Conservation (phyloP, 208 protist genomes). For the Kentomonas sorsogonicus region DNA sequence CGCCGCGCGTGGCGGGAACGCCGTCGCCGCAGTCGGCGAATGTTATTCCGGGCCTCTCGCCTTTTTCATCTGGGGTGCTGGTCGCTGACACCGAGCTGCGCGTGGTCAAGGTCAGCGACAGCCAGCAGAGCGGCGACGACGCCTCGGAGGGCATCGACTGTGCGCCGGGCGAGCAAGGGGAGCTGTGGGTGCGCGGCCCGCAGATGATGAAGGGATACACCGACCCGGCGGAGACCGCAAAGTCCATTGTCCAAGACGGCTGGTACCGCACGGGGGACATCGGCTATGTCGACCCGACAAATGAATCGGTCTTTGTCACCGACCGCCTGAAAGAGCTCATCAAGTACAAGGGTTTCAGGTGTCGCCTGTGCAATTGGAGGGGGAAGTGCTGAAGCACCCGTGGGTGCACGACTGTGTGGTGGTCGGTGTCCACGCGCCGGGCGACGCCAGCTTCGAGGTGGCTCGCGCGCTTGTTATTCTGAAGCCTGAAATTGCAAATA, state of each 20-base stretch:
- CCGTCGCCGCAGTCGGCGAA: neutral
- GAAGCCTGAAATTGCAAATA: constrained; percentile 17
- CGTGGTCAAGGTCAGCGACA: constrained; percentile 29
- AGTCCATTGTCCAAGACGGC: constrained; percentile 37
- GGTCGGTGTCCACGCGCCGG: constrained; percentile 47
- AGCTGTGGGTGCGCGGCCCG: constrained; percentile 66
- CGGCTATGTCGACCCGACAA: constrained; percentile 34
- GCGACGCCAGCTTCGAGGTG: constrained; percentile 44
- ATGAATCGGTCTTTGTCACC: constrained; percentile 37
- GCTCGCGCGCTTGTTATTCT: constrained; percentile 66
- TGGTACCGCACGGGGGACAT: constrained; percentile 80
- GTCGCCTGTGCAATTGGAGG: constrained; percentile 74
- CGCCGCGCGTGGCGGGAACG: constrained; percentile 39
- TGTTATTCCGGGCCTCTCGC: neutral
- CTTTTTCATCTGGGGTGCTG: constrained; percentile 14
- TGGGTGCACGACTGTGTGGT: constrained; percentile 61
- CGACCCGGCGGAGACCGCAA: constrained; percentile 34
- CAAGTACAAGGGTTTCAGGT: constrained; percentile 91
- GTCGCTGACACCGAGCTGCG: constrained; percentile 34
- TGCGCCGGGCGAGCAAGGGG: constrained; percentile 33
- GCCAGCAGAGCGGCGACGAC: constrained; percentile 35
- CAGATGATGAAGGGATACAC: constrained; percentile 79
- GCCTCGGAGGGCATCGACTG: constrained; percentile 18
- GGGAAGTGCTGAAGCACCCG: constrained; percentile 45
- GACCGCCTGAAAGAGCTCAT: constrained; percentile 89